These are phyloP conservation scores for Globisporangium okanoganense DNA, from an alignment of 352 stramenopile species.

Conservation along the genomic window DNA sequence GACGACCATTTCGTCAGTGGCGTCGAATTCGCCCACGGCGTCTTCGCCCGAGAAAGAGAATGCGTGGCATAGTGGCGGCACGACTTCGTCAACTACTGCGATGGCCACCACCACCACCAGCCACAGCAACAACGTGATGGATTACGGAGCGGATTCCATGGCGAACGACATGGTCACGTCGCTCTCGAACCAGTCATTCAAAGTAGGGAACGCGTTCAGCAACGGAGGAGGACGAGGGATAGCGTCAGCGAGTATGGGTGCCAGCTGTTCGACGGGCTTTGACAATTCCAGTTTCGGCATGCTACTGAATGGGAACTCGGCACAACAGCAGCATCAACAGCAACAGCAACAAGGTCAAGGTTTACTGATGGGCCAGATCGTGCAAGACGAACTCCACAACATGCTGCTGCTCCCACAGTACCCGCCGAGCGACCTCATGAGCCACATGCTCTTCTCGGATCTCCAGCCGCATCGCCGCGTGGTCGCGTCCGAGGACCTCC, in stretches of 20 bases:
- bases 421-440: constrained; percentile 42
- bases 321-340: constrained; percentile 25
- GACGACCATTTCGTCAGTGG: constrained; percentile 21
- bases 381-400: constrained; percentile 16
- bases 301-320: constrained; percentile 21
- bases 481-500: constrained; percentile 67
- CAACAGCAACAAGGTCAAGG: constrained; percentile 16
- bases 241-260: background rate
- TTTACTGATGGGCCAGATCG: constrained; percentile 12
- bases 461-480: constrained; percentile 48
- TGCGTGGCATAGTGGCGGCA: constrained; percentile 4
- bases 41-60: constrained; percentile 44
- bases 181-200: constrained; percentile 22
- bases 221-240: background rate
- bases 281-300: constrained; percentile 34
- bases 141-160: constrained; percentile 17
- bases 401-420: constrained; percentile 20
- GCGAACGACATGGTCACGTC: constrained; percentile 4
- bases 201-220: constrained; percentile 32
- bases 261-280: constrained; percentile 26
- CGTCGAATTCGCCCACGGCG: constrained; percentile 30
- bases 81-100: background rate
- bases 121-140: constrained; percentile 10
- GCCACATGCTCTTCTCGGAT: constrained; percentile 65
- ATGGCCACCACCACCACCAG: background rate